Percentiles rank a stretch among this genome's conserved stretches.
These are phyloP conservation scores for Aquilaria malaccensis DNA, from an alignment of 345 rosid genomes.

Conservation along the genomic window DNA sequence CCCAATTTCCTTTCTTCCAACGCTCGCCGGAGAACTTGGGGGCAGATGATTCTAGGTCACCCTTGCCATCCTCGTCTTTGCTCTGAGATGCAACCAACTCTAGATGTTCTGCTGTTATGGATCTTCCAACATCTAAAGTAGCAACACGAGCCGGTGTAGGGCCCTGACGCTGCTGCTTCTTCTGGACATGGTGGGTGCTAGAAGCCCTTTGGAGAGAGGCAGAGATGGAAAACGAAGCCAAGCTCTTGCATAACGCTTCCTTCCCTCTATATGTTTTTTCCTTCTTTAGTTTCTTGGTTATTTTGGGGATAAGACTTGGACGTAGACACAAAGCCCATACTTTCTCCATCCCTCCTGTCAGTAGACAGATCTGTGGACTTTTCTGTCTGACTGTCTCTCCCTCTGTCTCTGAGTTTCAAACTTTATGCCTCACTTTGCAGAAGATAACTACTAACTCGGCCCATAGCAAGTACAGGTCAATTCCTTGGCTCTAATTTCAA, in stretches of 20 bases:
- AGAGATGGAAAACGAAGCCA: slow-evolving; percentile 42
- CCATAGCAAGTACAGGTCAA: no score
- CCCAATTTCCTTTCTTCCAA: slow-evolving; percentile 54
- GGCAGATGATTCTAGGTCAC: slow-evolving; percentile 17
- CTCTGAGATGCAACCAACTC: slow-evolving; percentile 4
- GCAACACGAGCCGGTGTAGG: slow-evolving; percentile 22
- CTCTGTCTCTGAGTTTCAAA: no score
- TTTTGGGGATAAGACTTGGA: not conserved
- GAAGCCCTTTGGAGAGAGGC: slow-evolving; percentile 31
- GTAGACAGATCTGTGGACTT: no score
- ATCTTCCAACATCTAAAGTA: slow-evolving; percentile 18
- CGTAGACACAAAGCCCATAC: slow-evolving; percentile 19
- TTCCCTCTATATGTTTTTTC: not conserved
- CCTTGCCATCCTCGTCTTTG: slow-evolving; percentile 4
- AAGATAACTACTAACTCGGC: no score
- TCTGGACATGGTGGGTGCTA: slow-evolving; percentile 15
- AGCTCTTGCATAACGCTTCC: slow-evolving; percentile 6
- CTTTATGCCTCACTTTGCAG: no score
- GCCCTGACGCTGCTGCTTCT: slow-evolving; percentile 20
- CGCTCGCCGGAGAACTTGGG: slow-evolving; percentile 29
- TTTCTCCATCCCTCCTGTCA: not conserved
- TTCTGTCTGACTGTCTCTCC: no score
- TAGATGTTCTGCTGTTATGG: slow-evolving; percentile 10
- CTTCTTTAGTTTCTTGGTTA: not conserved
- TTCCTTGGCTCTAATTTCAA: no score